Conservation (phyloP, 352 stramenopile genomes). For the Globisporangium middletonii region DNA sequence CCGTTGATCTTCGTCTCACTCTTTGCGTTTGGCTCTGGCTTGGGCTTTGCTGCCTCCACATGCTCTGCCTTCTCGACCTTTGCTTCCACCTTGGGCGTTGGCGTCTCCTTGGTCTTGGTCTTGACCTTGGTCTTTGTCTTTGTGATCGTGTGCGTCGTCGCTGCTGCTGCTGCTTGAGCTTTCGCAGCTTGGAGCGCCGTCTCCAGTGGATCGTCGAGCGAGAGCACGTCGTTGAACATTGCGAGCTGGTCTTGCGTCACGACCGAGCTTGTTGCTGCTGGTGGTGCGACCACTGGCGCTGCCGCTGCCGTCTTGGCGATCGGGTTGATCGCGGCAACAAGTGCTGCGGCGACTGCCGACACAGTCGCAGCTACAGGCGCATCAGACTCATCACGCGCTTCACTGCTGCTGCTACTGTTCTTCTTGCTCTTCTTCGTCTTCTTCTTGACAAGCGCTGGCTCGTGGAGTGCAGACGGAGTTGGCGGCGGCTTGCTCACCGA, state of each 20-base stretch:
- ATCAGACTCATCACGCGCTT: no score
- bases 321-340: neutral
- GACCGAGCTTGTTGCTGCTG: neutral
- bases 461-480: no score
- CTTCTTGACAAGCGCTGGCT: no score
- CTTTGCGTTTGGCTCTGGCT: neutral
- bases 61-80: neutral
- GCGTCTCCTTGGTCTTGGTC: conserved; percentile 7
- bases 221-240: conserved; percentile 2
- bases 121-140: conserved; percentile 11
- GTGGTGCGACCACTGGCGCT: no score
- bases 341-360: no score
- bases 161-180: conserved; percentile 22
- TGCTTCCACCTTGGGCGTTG: neutral
- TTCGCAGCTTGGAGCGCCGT: conserved; percentile 26
- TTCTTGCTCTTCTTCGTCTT: no score
- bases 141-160: neutral
- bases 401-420: no score
- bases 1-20: no score
- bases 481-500: no score
- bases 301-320: neutral
- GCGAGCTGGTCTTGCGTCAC: conserved; percentile 13
- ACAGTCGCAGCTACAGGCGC: no score
- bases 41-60: no score
- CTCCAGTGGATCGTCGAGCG: conserved; percentile 25